Evolutionary conservation across 139 green algal genomes (phyloP).

Genomic region (Astrephomene gubernaculifera): DNA sequence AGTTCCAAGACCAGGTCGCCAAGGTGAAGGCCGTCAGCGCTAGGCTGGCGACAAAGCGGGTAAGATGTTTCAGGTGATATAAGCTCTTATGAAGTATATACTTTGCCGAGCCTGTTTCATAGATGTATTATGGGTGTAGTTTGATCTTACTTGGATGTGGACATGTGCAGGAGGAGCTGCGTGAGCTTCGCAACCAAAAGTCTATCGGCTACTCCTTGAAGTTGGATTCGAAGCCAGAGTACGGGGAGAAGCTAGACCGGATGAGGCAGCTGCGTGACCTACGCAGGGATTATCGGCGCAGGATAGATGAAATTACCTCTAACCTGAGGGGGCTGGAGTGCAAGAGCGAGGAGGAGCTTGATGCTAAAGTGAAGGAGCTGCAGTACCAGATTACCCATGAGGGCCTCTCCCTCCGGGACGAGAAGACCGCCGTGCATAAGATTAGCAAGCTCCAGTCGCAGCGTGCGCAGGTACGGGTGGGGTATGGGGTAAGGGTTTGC

Average conservation of each 20-base stretch:
- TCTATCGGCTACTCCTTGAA: conserved; percentile 52
- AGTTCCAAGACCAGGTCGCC: conserved; percentile 53
- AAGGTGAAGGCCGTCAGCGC: conserved; percentile 66
- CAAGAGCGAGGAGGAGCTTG: conserved; percentile 64
- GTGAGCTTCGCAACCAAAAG: conserved; percentile 60
- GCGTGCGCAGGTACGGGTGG: conserved; percentile 44
- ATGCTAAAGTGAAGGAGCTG: conserved; percentile 60
- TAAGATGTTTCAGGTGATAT: too few species aligned
- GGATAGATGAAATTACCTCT: conserved; percentile 35
- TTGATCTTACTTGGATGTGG: neutral
- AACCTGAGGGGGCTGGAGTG: conserved; percentile 59
- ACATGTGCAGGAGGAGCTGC: conserved; percentile 58
- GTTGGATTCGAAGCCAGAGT: conserved; percentile 64
- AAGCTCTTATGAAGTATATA: too few species aligned
- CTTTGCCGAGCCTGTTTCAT: too few species aligned
- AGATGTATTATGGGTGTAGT: too few species aligned
- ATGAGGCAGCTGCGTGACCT: conserved; percentile 59
- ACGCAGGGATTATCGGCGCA: conserved; percentile 24
- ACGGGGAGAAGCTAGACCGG: conserved; percentile 64
- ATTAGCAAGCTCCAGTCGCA: conserved; percentile 53
- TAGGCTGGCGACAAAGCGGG: conserved; percentile 58
- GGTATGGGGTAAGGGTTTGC: too few species aligned
- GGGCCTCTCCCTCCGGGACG: conserved; percentile 56
- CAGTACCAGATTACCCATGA: conserved; percentile 59
- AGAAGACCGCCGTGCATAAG: conserved; percentile 60